Base-by-base conservation (phyloP, 352 stramenopile species). In the Pythium oligandrum region DNA sequence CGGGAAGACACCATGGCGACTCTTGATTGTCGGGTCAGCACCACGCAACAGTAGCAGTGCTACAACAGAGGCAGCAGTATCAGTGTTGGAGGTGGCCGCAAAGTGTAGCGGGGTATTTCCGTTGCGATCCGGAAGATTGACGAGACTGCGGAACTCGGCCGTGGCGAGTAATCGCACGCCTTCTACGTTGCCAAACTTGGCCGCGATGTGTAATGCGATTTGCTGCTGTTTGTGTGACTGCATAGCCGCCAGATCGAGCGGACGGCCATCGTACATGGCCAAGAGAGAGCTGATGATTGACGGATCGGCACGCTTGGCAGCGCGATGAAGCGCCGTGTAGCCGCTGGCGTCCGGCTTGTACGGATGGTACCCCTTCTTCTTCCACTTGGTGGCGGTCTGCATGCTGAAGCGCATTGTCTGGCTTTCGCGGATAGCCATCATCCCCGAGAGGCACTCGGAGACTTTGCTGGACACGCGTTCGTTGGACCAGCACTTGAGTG, bases 91-190 rank as follows among this genome's bases (percentile, higher is more conserved):
- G 17, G 83, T 93, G 6, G 74, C 66, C 11, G 83, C 80, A 64
- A 93, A 93, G 55, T 91, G 83, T 40, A 93, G 67, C 50, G 83
- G 76, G 26, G 83, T 90, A 59, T 93, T 93, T 45, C 80, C 78
- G 57, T 90, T 90, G 40, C 75, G 71, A 61, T 93, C 83, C 4
- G 67, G 67, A 52, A 70, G 51, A 51, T 87, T 88, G 45, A 89
- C 63, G 30, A 88, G 67, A 51, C 53, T 11, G n/a, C 69, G 59
- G 57, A 90, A 80, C 55, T 88, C 77, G 6, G 79, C 71, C 0
- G 65, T 60, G 0, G 79, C 64, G 26, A 90, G 61, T 47, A 90
- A 56, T 38, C 64, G 65, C 37, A 73, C 69, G 10, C 68, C 78
- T 30, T 85, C 73, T 6, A 88, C 54, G 49, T 88, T 86, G 35